phyloP scores from a whole-genome alignment of 2,329 filamentous ascomycete species.

The Metarhizium rileyi region DNA sequence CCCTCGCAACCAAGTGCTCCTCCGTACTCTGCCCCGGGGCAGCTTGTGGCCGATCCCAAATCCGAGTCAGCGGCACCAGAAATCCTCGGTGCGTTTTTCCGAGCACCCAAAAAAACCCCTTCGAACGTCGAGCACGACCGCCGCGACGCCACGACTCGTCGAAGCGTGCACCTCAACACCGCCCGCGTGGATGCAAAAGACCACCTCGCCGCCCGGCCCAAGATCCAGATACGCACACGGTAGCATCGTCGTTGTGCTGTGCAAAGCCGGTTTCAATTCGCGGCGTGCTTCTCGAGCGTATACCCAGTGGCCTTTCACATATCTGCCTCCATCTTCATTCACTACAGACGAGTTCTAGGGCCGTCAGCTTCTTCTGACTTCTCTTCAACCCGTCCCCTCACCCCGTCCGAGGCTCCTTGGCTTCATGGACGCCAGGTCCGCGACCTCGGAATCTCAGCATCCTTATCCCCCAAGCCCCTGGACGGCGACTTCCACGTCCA shows the following conservation, averaged over 20 bases:
- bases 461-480: constrained; percentile 25
- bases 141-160: background rate
- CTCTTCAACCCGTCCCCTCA: background rate
- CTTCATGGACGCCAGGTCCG: constrained; percentile 30
- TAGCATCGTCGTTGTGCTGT: background rate
- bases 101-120: background rate
- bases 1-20: too few relatives aligned
- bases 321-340: background rate
- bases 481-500: constrained; percentile 19
- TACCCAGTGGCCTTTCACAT: background rate
- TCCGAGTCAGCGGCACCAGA: constrained; percentile 1
- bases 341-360: background rate
- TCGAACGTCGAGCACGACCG: background rate
- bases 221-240: background rate
- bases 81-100: constrained; percentile 1
- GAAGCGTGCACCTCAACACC: background rate
- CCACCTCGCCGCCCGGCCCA: background rate
- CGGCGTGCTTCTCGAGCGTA: background rate
- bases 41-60: background rate
- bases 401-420: constrained; percentile 11
- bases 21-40: background rate
- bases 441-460: constrained; percentile 28
- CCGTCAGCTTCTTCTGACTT: background rate
- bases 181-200: constrained; percentile 4
- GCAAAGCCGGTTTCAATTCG: background rate